phyloP scores from a whole-genome alignment of 371 early-diverging fungal species.

The Synchytrium microbalum region DNA sequence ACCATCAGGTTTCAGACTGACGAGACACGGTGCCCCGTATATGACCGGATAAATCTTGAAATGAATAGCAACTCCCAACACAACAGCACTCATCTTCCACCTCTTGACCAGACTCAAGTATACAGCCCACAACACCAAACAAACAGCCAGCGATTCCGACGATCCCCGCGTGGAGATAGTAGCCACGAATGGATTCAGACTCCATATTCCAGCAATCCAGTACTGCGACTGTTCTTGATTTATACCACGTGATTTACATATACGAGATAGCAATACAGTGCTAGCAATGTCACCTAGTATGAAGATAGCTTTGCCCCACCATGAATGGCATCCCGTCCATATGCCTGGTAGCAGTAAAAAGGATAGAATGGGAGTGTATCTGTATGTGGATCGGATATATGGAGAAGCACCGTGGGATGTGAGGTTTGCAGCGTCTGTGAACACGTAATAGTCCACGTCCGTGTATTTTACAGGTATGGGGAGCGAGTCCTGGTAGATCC shows the following conservation, averaged over 20 bases:
- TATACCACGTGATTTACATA: conserved; percentile 3
- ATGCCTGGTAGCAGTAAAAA: conserved; percentile 75
- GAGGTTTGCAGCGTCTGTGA: conserved; percentile 84
- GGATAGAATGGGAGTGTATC: conserved; percentile 93
- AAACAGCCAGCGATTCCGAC: conserved; percentile 77
- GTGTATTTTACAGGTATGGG: conserved; percentile 82
- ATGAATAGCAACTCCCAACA: conserved; percentile 91
- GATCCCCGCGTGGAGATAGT: conserved; percentile 93
- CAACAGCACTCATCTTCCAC: conserved; percentile 49
- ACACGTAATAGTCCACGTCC: conserved; percentile 94
- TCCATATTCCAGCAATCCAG: conserved; percentile 51
- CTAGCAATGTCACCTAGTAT: conserved; percentile 58
- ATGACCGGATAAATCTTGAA: conserved; percentile 95
- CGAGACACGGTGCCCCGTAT: conserved; percentile 67
- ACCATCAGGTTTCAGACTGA: conserved; percentile 11
- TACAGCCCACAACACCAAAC: conserved; percentile 66
- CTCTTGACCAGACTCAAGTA: conserved; percentile 51
- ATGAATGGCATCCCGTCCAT: conserved; percentile 31
- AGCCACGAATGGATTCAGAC: conserved; percentile 91
- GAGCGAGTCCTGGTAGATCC: conserved; percentile 69
- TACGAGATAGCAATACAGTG: conserved; percentile 40
- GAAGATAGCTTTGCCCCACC: conserved; percentile 89
- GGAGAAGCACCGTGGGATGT: conserved; percentile 70
- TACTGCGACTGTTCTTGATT: background rate
- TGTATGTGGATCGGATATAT: conserved; percentile 84